Base-by-base conservation (phyloP, 768 basidiomycete genomes). In the Phaeolepiota aurea region DNA sequence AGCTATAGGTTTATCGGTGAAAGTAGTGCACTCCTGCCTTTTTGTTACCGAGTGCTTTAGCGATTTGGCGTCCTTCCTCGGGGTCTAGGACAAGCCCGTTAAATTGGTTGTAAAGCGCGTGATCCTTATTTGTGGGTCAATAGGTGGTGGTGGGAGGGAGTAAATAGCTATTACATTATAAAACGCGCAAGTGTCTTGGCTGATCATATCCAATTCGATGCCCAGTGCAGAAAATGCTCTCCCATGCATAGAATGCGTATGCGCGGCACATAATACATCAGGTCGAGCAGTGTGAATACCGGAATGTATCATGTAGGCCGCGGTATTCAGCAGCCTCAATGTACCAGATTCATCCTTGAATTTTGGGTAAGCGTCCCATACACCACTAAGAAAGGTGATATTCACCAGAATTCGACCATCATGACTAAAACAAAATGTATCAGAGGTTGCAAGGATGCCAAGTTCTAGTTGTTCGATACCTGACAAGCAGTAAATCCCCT, bases 151-250 rank as follows among this genome's bases (percentile, higher is more conserved):
- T n/a, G n/a, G n/a, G n/a, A n/a, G n/a, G n/a, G n/a, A n/a, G n/a
- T n/a, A n/a, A n/a, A n/a, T n/a, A n/a, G n/a, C n/a, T n/a, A 54
- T 44, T 21, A 59, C 55, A 35, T 70, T 50, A 44, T 65, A 66
- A 48, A 74, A 68, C 2, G 61, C 58, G 41, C 66, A 70, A 7
- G 64, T 48, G 41, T 72, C 72, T 49, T 72, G 70, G 4, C 64
- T 64, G 31, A 67, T 57, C 48, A 66, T 62, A 21, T 71, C 66
- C 25, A 71, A 54, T 11, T 59, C 54, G 20, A 55, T 59, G 11
- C 71, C 70, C 18, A 74, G 61, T 5, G 67, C 55, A 5, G 68
- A 67, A 54, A 69, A 76, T 0, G 71, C 69, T 48, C 69, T 73
- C 25, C 72, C 74, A 51, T 67, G 56, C 4, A 65, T 54, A 7